Conservation (phyloP, 805 yeast genomes). For the Ogataea wickerhamii region DNA sequence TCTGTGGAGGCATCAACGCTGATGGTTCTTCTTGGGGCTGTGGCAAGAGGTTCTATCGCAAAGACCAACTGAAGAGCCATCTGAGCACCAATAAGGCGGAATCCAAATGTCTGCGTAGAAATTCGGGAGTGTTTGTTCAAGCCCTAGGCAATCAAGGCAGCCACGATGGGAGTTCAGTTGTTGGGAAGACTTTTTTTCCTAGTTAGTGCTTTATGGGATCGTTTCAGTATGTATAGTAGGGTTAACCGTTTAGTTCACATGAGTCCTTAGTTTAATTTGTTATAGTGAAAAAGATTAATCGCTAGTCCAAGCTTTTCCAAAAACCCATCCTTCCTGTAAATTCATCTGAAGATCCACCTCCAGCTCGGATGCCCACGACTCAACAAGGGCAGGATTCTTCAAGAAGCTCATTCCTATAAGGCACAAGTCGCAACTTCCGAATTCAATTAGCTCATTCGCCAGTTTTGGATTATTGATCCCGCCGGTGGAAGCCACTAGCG, state of each 20-base stretch:
- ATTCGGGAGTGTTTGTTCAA: too few species aligned
- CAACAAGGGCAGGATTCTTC: conserved; percentile 47
- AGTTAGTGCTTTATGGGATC: too few species aligned
- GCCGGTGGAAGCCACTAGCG: conserved; percentile 47
- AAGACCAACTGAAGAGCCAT: conserved; percentile 25
- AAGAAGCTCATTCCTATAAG: conserved; percentile 45
- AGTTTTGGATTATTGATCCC: conserved; percentile 33
- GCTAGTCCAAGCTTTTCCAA: conserved; percentile 14
- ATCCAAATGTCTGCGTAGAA: conserved; percentile 15
- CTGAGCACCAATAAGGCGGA: conserved; percentile 24
- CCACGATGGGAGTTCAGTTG: too few species aligned
- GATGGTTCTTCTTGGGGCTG: conserved; percentile 26
- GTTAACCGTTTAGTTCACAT: too few species aligned
- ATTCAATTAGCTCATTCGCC: conserved; percentile 40
- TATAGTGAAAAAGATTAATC: not conserved
- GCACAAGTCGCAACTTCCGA: conserved; percentile 45
- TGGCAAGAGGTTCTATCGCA: conserved; percentile 23
- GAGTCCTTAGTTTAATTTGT: too few species aligned
- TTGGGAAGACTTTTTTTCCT: too few species aligned
- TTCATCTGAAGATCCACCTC: conserved; percentile 31
- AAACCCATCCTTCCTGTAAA: conserved; percentile 18
- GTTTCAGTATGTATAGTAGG: too few species aligned
- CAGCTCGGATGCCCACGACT: conserved; percentile 48
- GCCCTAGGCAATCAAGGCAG: too few species aligned
- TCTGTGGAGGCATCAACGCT: conserved; percentile 21